Evolutionary conservation across 768 basidiomycete species (phyloP).

Genomic region (Tulasnella sp.): DNA sequence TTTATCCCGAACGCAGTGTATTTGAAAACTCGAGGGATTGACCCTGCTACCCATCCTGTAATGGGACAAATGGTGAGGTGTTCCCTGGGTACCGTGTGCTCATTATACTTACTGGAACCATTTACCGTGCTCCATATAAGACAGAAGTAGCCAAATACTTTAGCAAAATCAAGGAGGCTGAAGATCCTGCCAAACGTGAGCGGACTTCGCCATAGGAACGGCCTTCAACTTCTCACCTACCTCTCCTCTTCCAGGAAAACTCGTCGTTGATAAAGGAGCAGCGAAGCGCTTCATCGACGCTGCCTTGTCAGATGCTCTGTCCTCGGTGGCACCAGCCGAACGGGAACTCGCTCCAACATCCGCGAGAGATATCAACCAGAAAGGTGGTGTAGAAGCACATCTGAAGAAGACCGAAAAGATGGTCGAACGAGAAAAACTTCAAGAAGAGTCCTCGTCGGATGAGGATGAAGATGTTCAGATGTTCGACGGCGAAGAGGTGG

Average conservation of each 20-base stretch:
- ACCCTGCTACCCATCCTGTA: constrained; percentile 71
- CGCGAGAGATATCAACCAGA: constrained; percentile 14
- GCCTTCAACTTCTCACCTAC: neutral
- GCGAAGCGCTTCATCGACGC: constrained; percentile 72
- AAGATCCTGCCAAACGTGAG: constrained; percentile 56
- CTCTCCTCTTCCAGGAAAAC: constrained; percentile 32
- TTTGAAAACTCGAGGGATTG: constrained; percentile 68
- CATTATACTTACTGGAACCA: neutral
- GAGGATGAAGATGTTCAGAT: neutral
- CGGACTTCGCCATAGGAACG: neutral
- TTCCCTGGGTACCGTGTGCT: neutral
- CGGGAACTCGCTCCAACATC: neutral
- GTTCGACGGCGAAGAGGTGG: neutral
- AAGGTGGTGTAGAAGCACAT: neutral
- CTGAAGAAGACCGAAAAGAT: constrained; percentile 9
- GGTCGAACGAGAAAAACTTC: neutral
- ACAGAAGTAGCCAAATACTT: constrained; percentile 74
- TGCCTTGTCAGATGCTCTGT: constrained; percentile 20
- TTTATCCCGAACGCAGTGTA: constrained; percentile 46
- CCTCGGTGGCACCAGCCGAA: neutral
- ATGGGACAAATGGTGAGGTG: constrained; percentile 56
- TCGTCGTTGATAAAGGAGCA: constrained; percentile 65
- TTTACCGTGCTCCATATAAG: constrained; percentile 33
- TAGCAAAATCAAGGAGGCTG: constrained; percentile 68
- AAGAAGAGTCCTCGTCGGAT: neutral